phyloP scores from a whole-genome alignment of 495 filamentous ascomycete genomes.

The Penicillium arizonense region DNA sequence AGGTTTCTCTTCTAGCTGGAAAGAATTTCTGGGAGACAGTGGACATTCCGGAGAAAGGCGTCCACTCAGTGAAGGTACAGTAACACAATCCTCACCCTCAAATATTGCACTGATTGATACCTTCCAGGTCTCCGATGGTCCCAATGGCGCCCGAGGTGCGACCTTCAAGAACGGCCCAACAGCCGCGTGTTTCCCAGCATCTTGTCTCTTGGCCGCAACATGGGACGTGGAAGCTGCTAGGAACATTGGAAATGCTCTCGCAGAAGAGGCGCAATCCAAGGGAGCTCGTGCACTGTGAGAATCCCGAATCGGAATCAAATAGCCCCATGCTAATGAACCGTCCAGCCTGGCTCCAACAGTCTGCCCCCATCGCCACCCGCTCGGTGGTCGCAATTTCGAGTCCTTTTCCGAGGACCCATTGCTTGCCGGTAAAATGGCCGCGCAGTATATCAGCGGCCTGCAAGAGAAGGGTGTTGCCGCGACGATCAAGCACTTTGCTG shows the following conservation, averaged over 20 bases:
- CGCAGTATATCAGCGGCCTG: constrained; percentile 57
- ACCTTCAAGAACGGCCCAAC: neutral
- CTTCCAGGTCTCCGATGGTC: neutral
- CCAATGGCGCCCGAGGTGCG: neutral
- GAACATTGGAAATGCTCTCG: constrained; percentile 52
- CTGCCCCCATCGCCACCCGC: constrained; percentile 62
- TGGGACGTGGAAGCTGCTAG: constrained; percentile 54
- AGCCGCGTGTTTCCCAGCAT: constrained; percentile 37
- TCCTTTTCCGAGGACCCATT: constrained; percentile 66
- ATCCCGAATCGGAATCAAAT: neutral
- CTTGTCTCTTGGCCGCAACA: constrained; percentile 49
- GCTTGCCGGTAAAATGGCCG: constrained; percentile 59
- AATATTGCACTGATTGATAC: neutral
- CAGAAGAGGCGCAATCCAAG: constrained; percentile 56
- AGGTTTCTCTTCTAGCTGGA: neutral
- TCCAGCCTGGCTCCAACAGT: constrained; percentile 65
- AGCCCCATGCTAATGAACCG: constrained; percentile 18
- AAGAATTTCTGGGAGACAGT: constrained; percentile 1
- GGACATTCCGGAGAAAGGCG: neutral
- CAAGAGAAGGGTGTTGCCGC: constrained; percentile 60
- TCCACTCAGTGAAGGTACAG: neutral
- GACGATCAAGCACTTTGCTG: constrained; percentile 67
- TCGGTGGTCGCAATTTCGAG: constrained; percentile 69
- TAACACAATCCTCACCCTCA: neutral
- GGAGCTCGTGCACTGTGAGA: constrained; percentile 31